Base-by-base conservation (phyloP, 169 alveolate genomes). In the Neospora caninum region DNA sequence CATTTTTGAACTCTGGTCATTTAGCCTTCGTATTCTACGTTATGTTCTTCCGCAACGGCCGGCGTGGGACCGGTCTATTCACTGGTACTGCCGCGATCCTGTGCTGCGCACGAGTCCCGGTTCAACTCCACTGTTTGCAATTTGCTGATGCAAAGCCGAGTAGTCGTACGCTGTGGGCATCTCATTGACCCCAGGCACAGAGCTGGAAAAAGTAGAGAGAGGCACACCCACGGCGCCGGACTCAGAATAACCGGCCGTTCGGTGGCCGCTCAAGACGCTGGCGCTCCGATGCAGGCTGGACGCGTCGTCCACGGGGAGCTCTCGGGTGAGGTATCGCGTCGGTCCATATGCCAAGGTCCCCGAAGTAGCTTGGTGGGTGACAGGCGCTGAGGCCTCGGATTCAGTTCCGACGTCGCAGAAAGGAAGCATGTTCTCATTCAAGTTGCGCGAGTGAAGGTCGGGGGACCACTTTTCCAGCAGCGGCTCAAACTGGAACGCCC, bases 401-500 rank as follows among this genome's bases (percentile, higher is more conserved):
- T 64, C 31, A 64, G 20, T 25, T 25, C 67, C 70, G n/a, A 16
- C 42, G 39, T n/a, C n/a, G 36, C 53, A n/a, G 49, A 64, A 31
- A 10, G 95, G 93, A 53, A 97, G 95, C 84, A 97, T 96, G 89
- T 97, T 97, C 38, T 97, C 98, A 91, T 97, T 97, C 34, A 97
- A 96, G 83, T 96, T 97, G 88, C 98, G 96, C 87, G 97, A 95
- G 95, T 97, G 98, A 64, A 97, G 96, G 39, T 97, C 97, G 0
- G 98, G 98, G 29, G 98, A 94, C 98, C 98, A 97, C 91, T 96
- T 95, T 91, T 97, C 98, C 80, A 97, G 94, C 92, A 97, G 94
- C 18, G 98, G 98, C 95, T 97, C 98, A 93, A 97, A 97, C 58
- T 96, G 89, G 93, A 96, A 96, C 25, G 98, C 97, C 98, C 98